These are phyloP conservation scores for Middelhovenomyces tepae DNA, from an alignment of 805 yeast genomes.

Conservation along the genomic window DNA sequence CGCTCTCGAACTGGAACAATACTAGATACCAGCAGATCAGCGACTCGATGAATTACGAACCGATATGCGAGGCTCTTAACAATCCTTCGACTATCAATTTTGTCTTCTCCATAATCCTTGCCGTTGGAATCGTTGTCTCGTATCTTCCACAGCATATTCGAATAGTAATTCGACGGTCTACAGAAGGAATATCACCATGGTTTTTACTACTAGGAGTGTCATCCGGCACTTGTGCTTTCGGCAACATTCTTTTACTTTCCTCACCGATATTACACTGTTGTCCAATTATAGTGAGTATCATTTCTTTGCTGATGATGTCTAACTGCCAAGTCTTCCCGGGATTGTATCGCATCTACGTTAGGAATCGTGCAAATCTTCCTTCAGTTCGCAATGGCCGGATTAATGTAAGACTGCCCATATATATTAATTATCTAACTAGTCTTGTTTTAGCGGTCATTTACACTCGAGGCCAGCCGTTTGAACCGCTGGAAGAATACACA, in stretches of 20 bases:
- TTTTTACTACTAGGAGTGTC: slow-evolving; percentile 63
- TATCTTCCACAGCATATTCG: slow-evolving; percentile 69
- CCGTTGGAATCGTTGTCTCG: slow-evolving; percentile 59
- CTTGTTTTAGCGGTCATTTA: slow-evolving; percentile 21
- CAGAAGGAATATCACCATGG: slow-evolving; percentile 72
- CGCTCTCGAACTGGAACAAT: too few species aligned
- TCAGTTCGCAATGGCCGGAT: slow-evolving; percentile 51
- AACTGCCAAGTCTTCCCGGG: slow-evolving; percentile 34
- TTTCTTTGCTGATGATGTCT: slow-evolving; percentile 18
- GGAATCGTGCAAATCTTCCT: slow-evolving; percentile 58
- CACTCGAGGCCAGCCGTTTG: slow-evolving; percentile 24
- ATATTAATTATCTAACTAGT: slow-evolving; percentile 6
- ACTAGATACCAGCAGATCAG: too few species aligned
- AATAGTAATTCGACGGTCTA: slow-evolving; percentile 47
- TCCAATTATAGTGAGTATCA: slow-evolving; percentile 21
- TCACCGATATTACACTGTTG: slow-evolving; percentile 59
- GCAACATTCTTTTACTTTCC: slow-evolving; percentile 57
- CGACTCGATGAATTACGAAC: too few species aligned
- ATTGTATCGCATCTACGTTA: slow-evolving; percentile 58
- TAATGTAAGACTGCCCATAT: slow-evolving; percentile 28
- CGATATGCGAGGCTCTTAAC: too few species aligned
- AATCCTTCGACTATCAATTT: slow-evolving; percentile 47
- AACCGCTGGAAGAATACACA: slow-evolving; percentile 14
- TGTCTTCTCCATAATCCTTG: slow-evolving; percentile 41
- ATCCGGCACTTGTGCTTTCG: slow-evolving; percentile 57